phyloP scores from a whole-genome alignment of 148 eudicot genomes.

The Persicaria maculosa region DNA sequence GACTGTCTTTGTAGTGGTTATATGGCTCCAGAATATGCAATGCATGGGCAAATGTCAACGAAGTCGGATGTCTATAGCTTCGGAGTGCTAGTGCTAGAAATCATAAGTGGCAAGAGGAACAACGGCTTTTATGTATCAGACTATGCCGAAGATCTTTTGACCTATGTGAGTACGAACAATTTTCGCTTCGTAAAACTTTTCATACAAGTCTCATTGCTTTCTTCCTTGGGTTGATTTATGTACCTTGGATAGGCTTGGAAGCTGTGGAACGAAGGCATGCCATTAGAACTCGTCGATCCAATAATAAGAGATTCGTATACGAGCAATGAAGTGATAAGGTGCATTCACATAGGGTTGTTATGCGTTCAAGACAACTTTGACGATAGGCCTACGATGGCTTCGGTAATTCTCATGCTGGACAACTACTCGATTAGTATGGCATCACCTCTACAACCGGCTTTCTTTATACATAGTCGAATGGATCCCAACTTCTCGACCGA shows the following conservation, averaged over 20 bases:
- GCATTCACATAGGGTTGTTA: constrained; percentile 29
- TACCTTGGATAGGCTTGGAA: constrained; percentile 22
- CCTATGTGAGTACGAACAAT: constrained; percentile 22
- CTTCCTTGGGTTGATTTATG: too few relatives aligned
- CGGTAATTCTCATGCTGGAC: constrained; percentile 27
- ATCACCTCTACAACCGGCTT: constrained; percentile 26
- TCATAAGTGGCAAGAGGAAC: constrained; percentile 31
- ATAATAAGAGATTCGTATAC: constrained; percentile 20
- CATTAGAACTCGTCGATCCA: constrained; percentile 23
- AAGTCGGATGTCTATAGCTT: constrained; percentile 54
- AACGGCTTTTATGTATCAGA: constrained; percentile 10
- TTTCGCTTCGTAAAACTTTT: neutral
- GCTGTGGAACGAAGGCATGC: constrained; percentile 19
- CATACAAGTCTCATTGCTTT: too few relatives aligned
- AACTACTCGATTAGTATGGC: constrained; percentile 20
- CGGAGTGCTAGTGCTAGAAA: constrained; percentile 43
- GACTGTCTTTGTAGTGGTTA: constrained; percentile 33
- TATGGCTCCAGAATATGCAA: constrained; percentile 47
- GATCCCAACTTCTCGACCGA: neutral
- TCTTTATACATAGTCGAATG: neutral
- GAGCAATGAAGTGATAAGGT: constrained; percentile 20
- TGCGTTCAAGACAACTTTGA: constrained; percentile 26
- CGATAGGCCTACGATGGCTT: constrained; percentile 36
- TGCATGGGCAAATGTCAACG: constrained; percentile 33
- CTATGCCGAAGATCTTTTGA: constrained; percentile 14